A percentile compares a stretch with the other conserved stretches of the same genome.
Evolutionary conservation across 1,284 basidiomycete species (phyloP).

Genomic region (Cryptococcus amylolentus): DNA sequence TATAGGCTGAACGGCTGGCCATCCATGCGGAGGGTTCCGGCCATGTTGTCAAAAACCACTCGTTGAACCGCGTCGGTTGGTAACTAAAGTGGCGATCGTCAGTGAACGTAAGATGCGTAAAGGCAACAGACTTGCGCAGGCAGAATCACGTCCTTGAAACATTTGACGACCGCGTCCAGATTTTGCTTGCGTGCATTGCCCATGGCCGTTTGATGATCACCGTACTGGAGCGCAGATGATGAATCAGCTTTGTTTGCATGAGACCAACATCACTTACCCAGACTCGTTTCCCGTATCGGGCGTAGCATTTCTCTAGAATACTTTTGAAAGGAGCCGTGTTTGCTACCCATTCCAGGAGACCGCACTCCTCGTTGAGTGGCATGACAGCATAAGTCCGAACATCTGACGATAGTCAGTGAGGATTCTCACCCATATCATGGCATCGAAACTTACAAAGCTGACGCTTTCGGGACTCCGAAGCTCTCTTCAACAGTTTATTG

Average conservation of each 20-base stretch:
- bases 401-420: slow-evolving; percentile 55
- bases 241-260: no score
- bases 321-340: slow-evolving; percentile 84
- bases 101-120: background rate
- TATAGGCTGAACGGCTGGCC: slow-evolving; percentile 78
- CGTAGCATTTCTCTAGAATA: slow-evolving; percentile 73
- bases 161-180: slow-evolving; percentile 1
- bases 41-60: slow-evolving; percentile 97
- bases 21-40: slow-evolving; percentile 96
- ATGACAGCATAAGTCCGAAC: slow-evolving; percentile 96
- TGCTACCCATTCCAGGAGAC: slow-evolving; percentile 97
- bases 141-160: slow-evolving; percentile 4
- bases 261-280: slow-evolving; percentile 58
- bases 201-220: background rate
- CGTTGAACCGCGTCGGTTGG: slow-evolving; percentile 79
- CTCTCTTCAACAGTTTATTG: slow-evolving; percentile 92
- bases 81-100: slow-evolving; percentile 54
- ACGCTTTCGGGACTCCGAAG: slow-evolving; percentile 84
- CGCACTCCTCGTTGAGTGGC: slow-evolving; percentile 94
- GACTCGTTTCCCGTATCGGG: slow-evolving; percentile 57
- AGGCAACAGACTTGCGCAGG: background rate
- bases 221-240: background rate
- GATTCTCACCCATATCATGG: no score
- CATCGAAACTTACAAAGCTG: slow-evolving; percentile 66
- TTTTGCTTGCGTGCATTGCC: slow-evolving; percentile 2